These are phyloP conservation scores for Zoysia japonica DNA, from an alignment of 176 grass and related monocot genomes.

Conservation along the genomic window DNA sequence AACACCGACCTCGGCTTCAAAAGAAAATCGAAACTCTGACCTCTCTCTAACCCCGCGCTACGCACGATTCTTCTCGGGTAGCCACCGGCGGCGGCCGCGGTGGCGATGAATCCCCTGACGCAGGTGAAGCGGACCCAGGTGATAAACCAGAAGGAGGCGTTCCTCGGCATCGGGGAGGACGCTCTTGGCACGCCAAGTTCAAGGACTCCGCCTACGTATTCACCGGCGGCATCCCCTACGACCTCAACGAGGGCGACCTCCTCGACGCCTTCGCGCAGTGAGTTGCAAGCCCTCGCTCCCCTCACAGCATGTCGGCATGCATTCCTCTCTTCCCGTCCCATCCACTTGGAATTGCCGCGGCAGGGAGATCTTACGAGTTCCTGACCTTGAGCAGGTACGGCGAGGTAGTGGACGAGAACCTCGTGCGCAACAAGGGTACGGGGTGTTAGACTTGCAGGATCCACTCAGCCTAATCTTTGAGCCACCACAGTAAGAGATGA, in stretches of 20 bases:
- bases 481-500: not conserved
- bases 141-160: constrained; percentile 79
- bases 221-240: constrained; percentile 78
- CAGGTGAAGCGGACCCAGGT: constrained; percentile 89
- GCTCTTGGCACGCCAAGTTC: constrained; percentile 90
- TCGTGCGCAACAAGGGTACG: constrained; percentile 86
- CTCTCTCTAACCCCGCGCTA: no score
- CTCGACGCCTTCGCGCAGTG: constrained; percentile 77
- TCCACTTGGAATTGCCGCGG: not conserved
- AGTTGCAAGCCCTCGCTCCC: not conserved
- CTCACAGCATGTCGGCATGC: not conserved
- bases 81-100: not conserved
- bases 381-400: constrained; percentile 57
- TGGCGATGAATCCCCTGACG: constrained; percentile 80
- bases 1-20: no score
- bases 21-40: no score
- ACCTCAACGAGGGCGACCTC: constrained; percentile 90
- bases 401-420: constrained; percentile 89
- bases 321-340: not conserved
- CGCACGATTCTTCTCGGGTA: no score
- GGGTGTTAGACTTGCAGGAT: constrained; percentile 13
- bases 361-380: constrained; percentile 5
- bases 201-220: constrained; percentile 89
- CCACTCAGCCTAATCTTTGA: no score
- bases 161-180: constrained; percentile 72